phyloP scores from a whole-genome alignment of 805 yeast species.

The Metschnikowia koreensis region DNA sequence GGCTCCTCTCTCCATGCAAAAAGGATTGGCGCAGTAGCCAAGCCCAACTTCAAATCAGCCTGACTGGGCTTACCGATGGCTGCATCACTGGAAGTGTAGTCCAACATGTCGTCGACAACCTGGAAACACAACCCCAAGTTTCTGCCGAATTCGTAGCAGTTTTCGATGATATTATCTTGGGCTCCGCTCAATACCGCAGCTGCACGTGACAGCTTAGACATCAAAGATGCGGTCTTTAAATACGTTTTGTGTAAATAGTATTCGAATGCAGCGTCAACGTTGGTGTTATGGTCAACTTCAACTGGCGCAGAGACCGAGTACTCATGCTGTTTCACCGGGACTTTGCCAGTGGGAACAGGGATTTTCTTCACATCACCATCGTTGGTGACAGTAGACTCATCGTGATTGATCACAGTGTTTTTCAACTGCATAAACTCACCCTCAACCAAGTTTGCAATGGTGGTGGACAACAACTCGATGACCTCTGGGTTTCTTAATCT shows the following conservation, averaged over 20 bases:
- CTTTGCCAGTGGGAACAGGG: slow-evolving; percentile 61
- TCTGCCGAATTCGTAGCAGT: slow-evolving; percentile 87
- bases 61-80: slow-evolving; percentile 94
- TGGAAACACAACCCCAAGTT: slow-evolving; percentile 95
- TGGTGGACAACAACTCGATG: slow-evolving; percentile 89
- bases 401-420: slow-evolving; percentile 67
- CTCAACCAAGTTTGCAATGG: slow-evolving; percentile 95
- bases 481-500: slow-evolving; percentile 95
- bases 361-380: slow-evolving; percentile 44
- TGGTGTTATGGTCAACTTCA: slow-evolving; percentile 56
- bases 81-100: slow-evolving; percentile 83
- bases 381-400: slow-evolving; percentile 49
- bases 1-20: slow-evolving; percentile 93
- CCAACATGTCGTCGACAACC: slow-evolving; percentile 93
- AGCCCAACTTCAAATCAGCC: slow-evolving; percentile 88
- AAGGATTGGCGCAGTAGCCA: slow-evolving; percentile 95
- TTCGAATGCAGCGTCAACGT: slow-evolving; percentile 88
- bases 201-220: slow-evolving; percentile 90
- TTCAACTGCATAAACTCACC: slow-evolving; percentile 99
- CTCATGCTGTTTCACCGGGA: slow-evolving; percentile 60
- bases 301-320: slow-evolving; percentile 43
- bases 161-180: slow-evolving; percentile 68
- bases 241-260: slow-evolving; percentile 94
- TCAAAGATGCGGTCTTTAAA: slow-evolving; percentile 88
- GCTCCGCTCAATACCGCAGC: slow-evolving; percentile 93